phyloP scores from a whole-genome alignment of 78 protist species.

The Dictyostelium brefeldianum region DNA sequence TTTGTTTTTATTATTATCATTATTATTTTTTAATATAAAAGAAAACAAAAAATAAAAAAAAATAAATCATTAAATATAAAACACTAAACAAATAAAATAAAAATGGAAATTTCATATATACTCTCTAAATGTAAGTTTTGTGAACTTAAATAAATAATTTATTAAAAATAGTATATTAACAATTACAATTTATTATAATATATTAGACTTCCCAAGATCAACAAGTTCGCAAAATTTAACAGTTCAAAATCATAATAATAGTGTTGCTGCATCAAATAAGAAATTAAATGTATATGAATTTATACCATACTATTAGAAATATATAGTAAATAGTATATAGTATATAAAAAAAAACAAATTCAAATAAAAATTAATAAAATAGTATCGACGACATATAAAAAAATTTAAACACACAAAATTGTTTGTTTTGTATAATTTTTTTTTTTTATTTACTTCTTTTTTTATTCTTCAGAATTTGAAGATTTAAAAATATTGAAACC shows the following conservation, averaged over 20 bases:
- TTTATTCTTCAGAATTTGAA: slow-evolving; percentile 46
- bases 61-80: too few relatives aligned
- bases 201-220: neutral
- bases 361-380: neutral
- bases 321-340: neutral
- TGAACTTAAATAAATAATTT: neutral
- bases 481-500: slow-evolving; percentile 94
- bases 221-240: neutral
- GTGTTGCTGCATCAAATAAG: neutral
- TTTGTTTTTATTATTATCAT: too few relatives aligned
- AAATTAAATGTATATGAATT: slow-evolving; percentile 17
- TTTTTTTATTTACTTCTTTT: neutral
- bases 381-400: neutral
- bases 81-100: neutral
- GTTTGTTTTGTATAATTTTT: neutral
- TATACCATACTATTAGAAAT: slow-evolving; percentile 7
- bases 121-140: neutral
- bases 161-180: neutral
- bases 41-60: too few relatives aligned
- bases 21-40: too few relatives aligned
- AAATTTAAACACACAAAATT: neutral
- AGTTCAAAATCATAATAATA: slow-evolving; percentile 4
- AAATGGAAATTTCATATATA: slow-evolving; percentile 6
- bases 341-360: neutral
- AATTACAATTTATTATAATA: neutral